Evolutionary conservation across 2,329 filamentous ascomycete species (phyloP).

Genomic region (Pseudogymnoascus sp.): DNA sequence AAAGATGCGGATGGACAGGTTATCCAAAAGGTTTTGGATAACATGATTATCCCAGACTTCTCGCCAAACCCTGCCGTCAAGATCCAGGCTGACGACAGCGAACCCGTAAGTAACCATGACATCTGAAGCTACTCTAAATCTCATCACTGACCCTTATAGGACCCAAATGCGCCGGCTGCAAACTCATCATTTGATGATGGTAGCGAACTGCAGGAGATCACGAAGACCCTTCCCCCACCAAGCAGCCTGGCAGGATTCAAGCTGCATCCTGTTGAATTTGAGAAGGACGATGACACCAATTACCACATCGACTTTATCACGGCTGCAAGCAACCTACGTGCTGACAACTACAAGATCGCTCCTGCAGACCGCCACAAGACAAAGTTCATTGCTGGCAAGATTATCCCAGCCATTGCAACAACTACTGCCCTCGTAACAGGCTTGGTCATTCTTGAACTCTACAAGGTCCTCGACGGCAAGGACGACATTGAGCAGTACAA

Average conservation of each 20-base stretch:
- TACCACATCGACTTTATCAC: constrained; percentile 99
- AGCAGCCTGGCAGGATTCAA: constrained; percentile 81
- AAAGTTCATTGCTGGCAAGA: constrained; percentile 99
- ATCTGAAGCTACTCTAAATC: not conserved
- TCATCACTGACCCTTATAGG: constrained; percentile 31
- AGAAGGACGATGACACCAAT: constrained; percentile 98
- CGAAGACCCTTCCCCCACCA: constrained; percentile 64
- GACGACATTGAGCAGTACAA: constrained; percentile 97
- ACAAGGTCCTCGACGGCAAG: constrained; percentile 95
- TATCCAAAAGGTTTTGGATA: constrained; percentile 73
- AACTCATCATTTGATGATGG: constrained; percentile 55
- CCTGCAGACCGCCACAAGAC: constrained; percentile 92
- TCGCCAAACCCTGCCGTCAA: constrained; percentile 82
- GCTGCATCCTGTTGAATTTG: constrained; percentile 86
- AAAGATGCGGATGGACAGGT: constrained; percentile 61
- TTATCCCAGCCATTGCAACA: constrained; percentile 96
- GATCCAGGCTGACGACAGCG: constrained; percentile 93
- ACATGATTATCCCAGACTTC: constrained; percentile 95
- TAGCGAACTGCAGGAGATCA: constrained; percentile 65
- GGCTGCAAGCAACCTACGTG: constrained; percentile 88
- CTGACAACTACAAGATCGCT: constrained; percentile 96
- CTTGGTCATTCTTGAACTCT: constrained; percentile 83
- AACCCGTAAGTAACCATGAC: constrained; percentile 51
- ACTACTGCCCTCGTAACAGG: constrained; percentile 94
- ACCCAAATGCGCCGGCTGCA: constrained; percentile 63